Conservation (phyloP, 2,329 filamentous ascomycete species). For the Fusarium sp. region DNA sequence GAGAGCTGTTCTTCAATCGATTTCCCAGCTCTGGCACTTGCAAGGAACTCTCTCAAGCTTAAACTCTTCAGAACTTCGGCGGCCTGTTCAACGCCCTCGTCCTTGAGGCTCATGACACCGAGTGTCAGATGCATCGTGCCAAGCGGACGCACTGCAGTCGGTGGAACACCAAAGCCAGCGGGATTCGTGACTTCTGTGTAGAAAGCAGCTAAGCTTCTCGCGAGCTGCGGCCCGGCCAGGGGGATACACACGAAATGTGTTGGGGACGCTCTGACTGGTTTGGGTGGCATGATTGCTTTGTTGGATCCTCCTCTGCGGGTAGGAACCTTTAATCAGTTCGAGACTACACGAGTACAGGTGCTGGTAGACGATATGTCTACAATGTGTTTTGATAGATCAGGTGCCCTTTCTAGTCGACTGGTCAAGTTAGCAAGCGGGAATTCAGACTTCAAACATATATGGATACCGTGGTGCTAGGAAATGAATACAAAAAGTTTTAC, state of each 20-base stretch:
- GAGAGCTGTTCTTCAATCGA: slow-evolving; percentile 42
- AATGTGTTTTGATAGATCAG: background rate
- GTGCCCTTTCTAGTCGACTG: background rate
- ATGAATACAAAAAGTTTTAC: background rate
- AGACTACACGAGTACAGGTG: background rate
- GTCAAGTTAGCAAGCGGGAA: slow-evolving; percentile 3
- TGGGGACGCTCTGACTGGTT: slow-evolving; percentile 57
- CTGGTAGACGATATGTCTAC: background rate
- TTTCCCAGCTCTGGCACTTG: slow-evolving; percentile 35
- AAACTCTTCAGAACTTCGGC: slow-evolving; percentile 54
- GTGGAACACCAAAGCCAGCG: slow-evolving; percentile 64
- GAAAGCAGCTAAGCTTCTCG: slow-evolving; percentile 71
- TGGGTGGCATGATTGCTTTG: slow-evolving; percentile 36
- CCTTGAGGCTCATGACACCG: slow-evolving; percentile 81
- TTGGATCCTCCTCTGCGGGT: background rate
- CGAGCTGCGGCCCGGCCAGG: slow-evolving; percentile 74
- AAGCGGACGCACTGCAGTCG: slow-evolving; percentile 76
- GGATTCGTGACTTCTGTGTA: slow-evolving; percentile 64
- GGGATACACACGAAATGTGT: slow-evolving; percentile 85
- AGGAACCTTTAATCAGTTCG: background rate
- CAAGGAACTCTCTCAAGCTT: slow-evolving; percentile 54
- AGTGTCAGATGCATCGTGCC: slow-evolving; percentile 88
- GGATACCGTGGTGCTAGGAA: background rate
- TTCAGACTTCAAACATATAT: background rate
- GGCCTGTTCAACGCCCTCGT: slow-evolving; percentile 58